Conservation (phyloP, 2,329 filamentous ascomycete species). For the Teratosphaeria gauchensis region DNA sequence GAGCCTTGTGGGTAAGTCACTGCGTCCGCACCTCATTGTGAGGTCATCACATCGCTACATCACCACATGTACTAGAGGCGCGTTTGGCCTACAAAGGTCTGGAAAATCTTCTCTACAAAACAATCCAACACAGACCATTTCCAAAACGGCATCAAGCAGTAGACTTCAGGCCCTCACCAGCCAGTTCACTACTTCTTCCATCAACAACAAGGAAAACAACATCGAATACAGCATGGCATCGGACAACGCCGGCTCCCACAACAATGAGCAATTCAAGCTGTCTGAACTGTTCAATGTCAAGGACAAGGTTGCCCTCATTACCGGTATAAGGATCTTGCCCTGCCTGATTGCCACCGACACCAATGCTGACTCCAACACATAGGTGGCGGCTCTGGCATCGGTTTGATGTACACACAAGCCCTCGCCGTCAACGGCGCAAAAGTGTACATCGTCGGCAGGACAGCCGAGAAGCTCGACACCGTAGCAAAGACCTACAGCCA, state of each 20-base stretch:
- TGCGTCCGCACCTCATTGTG: background rate
- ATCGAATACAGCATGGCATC: slow-evolving; percentile 36
- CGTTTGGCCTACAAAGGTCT: background rate
- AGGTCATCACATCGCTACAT: background rate
- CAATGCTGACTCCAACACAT: background rate
- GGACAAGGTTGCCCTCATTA: slow-evolving; percentile 33
- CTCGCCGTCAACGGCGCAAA: slow-evolving; percentile 34
- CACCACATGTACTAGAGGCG: background rate
- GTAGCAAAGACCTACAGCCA: slow-evolving; percentile 36
- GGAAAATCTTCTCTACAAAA: background rate
- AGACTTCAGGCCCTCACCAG: slow-evolving; percentile 3
- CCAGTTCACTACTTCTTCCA: slow-evolving; percentile 6
- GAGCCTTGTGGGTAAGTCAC: background rate
- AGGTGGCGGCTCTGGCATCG: slow-evolving; percentile 39
- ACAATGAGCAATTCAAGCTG: slow-evolving; percentile 28
- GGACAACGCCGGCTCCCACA: slow-evolving; percentile 15
- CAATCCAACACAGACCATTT: background rate
- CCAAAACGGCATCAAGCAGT: background rate
- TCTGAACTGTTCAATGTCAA: slow-evolving; percentile 29
- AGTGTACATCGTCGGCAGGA: slow-evolving; percentile 41
- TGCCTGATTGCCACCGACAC: background rate
- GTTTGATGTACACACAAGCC: slow-evolving; percentile 38
- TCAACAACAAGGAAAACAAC: slow-evolving; percentile 28
- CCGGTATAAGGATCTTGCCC: slow-evolving; percentile 9
- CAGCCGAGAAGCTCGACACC: slow-evolving; percentile 39